Evolutionary conservation across 1,139 yeast genomes (phyloP).

Genomic region (Nakaseomyces kungkrabaensis): DNA sequence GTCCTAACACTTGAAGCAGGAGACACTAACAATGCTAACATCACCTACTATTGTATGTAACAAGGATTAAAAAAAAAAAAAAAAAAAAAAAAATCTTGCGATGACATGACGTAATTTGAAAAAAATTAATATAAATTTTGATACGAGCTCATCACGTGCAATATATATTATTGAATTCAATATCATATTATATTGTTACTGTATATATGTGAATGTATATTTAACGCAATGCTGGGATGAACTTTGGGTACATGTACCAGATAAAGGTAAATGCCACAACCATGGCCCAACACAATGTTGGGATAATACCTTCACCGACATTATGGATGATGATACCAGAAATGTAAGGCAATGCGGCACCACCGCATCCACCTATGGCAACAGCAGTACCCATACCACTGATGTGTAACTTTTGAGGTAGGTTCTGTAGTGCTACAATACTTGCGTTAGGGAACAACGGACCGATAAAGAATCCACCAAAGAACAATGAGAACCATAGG

Average conservation of each 20-base stretch:
- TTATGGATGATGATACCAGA: conserved; percentile 39
- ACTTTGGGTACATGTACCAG: conserved; percentile 29
- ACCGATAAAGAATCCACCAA: conserved; percentile 62
- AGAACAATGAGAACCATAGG: conserved; percentile 32
- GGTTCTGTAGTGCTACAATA: conserved; percentile 49
- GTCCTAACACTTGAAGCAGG: neutral
- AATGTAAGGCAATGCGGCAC: conserved; percentile 58
- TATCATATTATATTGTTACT: neutral
- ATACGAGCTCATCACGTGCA: too few relatives aligned
- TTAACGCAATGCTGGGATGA: conserved; percentile 8
- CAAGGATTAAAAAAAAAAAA: too few relatives aligned
- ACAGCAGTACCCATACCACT: conserved; percentile 67
- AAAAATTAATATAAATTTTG: neutral
- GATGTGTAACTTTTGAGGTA: conserved; percentile 55
- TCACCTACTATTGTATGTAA: too few relatives aligned
- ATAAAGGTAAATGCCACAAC: conserved; percentile 23
- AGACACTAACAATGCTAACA: too few relatives aligned
- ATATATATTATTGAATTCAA: too few relatives aligned
- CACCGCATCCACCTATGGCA: conserved; percentile 75
- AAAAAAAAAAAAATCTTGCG: neutral
- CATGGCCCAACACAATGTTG: conserved; percentile 23
- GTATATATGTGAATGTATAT: neutral
- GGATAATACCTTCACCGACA: conserved; percentile 25
- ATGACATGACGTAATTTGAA: conserved; percentile 1
- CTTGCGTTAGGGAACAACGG: conserved; percentile 75